Percentiles rank a stretch among this genome's conserved stretches.
These are phyloP conservation scores for Ophiocordyceps sinensis DNA, from an alignment of 2,329 filamentous ascomycete genomes.

Conservation along the genomic window DNA sequence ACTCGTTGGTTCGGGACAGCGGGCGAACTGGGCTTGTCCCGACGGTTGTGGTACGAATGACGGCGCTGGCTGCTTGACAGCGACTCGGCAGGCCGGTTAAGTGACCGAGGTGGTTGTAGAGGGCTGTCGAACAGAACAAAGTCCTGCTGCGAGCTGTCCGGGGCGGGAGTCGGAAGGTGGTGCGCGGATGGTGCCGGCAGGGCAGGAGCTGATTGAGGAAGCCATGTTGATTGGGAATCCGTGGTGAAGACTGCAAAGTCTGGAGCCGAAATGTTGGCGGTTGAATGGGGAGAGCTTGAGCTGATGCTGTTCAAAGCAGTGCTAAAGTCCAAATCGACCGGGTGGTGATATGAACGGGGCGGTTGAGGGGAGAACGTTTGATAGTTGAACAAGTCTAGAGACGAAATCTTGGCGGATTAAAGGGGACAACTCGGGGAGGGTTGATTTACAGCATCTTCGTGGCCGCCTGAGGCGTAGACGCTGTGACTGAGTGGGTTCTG, in stretches of 20 bases:
- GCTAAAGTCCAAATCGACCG: conserved; percentile 56
- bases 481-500: conserved; percentile 12
- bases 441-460: conserved; percentile 46
- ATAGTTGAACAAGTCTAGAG: conserved; percentile 15
- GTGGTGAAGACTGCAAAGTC: conserved; percentile 68
- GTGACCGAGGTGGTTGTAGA: conserved; percentile 18
- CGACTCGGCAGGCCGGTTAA: conserved; percentile 22
- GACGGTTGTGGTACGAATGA: conserved; percentile 32
- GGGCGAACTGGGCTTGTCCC: conserved; percentile 20
- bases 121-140: conserved; percentile 62
- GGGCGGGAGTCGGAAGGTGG: conserved; percentile 34
- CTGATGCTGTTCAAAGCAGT: conserved; percentile 41
- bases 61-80: conserved; percentile 25
- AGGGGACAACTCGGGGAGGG: conserved; percentile 19
- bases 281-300: conserved; percentile 37
- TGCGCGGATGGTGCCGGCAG: conserved; percentile 49
- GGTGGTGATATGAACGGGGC: conserved; percentile 33
- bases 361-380: conserved; percentile 6
- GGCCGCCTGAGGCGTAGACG: conserved; percentile 21
- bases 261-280: conserved; percentile 47
- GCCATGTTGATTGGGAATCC: conserved; percentile 73
- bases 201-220: conserved; percentile 51
- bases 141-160: conserved; percentile 46
- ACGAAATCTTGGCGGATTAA: conserved; percentile 39
- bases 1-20: conserved; percentile 43